A percentile compares a stretch with the other conserved stretches of the same genome.
These are phyloP conservation scores for Nemophila menziesii DNA, from an alignment of 257 asterid genomes.

Conservation along the genomic window DNA sequence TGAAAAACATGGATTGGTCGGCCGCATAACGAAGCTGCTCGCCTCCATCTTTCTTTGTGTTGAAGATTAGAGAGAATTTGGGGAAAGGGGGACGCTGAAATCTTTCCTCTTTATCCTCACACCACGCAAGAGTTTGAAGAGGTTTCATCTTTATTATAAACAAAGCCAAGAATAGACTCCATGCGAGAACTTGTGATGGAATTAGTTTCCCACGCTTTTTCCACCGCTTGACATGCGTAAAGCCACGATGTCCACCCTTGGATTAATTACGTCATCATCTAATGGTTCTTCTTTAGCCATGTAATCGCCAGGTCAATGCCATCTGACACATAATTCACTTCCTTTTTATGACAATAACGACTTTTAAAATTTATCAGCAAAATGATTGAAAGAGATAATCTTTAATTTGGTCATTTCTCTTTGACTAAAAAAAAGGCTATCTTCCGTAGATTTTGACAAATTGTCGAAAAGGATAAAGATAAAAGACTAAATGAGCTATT, in stretches of 20 bases:
- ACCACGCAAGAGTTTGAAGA: not conserved
- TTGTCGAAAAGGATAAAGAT: too few species aligned
- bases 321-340: too few species aligned
- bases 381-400: too few species aligned
- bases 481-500: too few species aligned
- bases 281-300: not conserved
- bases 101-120: too few species aligned
- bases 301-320: not conserved
- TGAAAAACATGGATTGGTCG: not conserved
- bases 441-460: too few species aligned
- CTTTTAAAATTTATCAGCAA: too few species aligned
- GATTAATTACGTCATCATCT: not conserved
- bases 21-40: not conserved
- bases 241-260: not conserved
- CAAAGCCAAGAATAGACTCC: not conserved
- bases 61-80: too few species aligned
- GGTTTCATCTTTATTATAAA: not conserved
- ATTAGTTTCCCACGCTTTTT: conserved; percentile 32
- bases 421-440: too few species aligned
- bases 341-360: too few species aligned
- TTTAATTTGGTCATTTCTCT: too few species aligned
- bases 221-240: conserved; percentile 17
- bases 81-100: too few species aligned
- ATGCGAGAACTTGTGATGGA: conserved; percentile 20
- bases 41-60: not conserved